Conservation (phyloP, 768 basidiomycete species). For the Boletus rubropictus region DNA sequence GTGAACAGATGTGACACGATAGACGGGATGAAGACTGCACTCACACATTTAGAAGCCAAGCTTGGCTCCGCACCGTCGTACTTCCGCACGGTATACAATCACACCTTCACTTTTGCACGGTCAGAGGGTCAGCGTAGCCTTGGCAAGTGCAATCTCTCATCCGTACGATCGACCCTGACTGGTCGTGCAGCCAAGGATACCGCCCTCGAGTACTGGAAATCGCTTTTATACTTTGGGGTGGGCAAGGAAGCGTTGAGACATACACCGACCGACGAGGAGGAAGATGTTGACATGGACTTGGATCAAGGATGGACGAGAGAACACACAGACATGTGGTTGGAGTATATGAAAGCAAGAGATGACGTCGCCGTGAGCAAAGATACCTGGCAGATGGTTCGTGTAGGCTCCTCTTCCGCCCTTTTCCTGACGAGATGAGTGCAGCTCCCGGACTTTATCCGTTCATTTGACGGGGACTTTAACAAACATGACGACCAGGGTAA, state of each 20-base stretch:
- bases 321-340: constrained; percentile 70
- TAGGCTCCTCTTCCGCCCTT: constrained; percentile 3
- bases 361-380: constrained; percentile 81
- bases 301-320: constrained; percentile 56
- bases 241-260: constrained; percentile 58
- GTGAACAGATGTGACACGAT: constrained; percentile 57
- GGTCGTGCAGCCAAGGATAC: constrained; percentile 50
- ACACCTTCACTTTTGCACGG: constrained; percentile 77
- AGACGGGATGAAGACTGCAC: constrained; percentile 49
- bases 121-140: constrained; percentile 75
- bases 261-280: constrained; percentile 38
- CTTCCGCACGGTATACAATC: constrained; percentile 73
- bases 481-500: constrained; percentile 74
- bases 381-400: constrained; percentile 78
- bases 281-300: constrained; percentile 38
- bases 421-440: constrained; percentile 26
- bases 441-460: constrained; percentile 76
- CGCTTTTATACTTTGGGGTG: constrained; percentile 72
- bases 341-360: constrained; percentile 60
- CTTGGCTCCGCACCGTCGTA: constrained; percentile 62
- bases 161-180: neutral
- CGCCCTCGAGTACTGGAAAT: constrained; percentile 70
- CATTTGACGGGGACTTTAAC: constrained; percentile 65
- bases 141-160: constrained; percentile 38
- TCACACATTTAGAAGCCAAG: constrained; percentile 51